Base-by-base conservation (phyloP, 108 stramenopile species). In the Asterionellopsis glacialis region DNA sequence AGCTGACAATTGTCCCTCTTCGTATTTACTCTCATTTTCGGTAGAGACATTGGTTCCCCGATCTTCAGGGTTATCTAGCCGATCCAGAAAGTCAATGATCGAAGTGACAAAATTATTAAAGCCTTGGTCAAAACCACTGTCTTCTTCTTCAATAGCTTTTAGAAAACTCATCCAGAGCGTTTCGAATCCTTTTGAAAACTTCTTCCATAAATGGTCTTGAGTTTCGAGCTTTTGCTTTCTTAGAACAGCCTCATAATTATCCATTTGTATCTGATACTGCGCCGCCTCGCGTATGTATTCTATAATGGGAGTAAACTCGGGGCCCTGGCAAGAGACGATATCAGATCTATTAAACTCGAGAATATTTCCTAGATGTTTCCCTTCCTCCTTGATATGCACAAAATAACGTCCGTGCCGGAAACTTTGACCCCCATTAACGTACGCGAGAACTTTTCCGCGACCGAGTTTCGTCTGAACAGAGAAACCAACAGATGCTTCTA, bases 401-500 rank as follows among this genome's bases (percentile, higher is more conserved):
- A 83, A 67, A 61, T 74, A 93, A 18, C 78, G 69, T 13, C 88
- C 88, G 55, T 59, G 51, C 23, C 59, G 47, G 66, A 84, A 82
- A 15, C 72, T 49, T 23, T 67, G 53, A 12, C 85, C 92, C 22
- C 75, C 87, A 25, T 66, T 63, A n/a, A 71, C 60, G 57, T 88
- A 88, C 0, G 72, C 82, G 9, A 79, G 41, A 24, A 90, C 83
- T 18, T 57, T 64, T 11, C 92, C 92, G 33, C 41, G 21, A 11
- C 92, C 92, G 48, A 74, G 53, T 15, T 67, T 61, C 0, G 92
- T 93, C 23, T 81, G 55, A 11, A 90, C 87, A 22, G 84, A 70
- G 70, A 87, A 93, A 10, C 92, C 92, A 53, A 93, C 75, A 1
- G 85, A 75, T 24, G 87, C 92, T 47, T 85, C 84, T 0, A 87